Conservation (phyloP, 23 red algal species). For the Chondrus crispus region DNA sequence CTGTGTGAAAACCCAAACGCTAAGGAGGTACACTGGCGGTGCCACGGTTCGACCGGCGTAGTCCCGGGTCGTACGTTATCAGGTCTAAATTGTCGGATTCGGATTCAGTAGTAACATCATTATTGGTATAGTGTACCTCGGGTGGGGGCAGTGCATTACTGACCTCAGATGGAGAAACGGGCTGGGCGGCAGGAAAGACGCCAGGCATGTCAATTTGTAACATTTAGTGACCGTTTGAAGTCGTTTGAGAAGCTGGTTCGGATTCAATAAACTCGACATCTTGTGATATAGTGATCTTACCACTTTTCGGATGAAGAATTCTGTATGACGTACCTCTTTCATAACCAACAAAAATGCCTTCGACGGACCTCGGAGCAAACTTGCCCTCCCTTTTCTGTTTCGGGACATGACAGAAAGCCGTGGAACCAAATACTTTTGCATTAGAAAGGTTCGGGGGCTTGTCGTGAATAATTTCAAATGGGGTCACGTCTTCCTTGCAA, state of each 20-base stretch:
- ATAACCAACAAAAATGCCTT: not conserved
- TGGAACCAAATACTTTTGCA: not conserved
- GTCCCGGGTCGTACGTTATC: too few relatives aligned
- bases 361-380: not conserved
- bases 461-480: not conserved
- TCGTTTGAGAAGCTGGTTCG: too few relatives aligned
- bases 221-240: not conserved
- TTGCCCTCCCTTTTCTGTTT: not conserved
- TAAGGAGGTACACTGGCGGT: too few relatives aligned
- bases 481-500: not conserved
- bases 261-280: not conserved
- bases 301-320: not conserved
- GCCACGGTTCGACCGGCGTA: too few relatives aligned
- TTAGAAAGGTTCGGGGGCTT: not conserved
- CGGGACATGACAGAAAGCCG: not conserved
- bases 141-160: not conserved
- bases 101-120: not conserved
- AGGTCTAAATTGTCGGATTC: not conserved
- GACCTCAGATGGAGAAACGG: not conserved
- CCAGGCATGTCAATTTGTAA: not conserved
- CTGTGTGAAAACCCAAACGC: not conserved
- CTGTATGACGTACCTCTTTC: not conserved
- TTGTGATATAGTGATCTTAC: not conserved
- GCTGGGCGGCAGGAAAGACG: not conserved
- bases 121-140: not conserved